These are phyloP conservation scores for Ascosphaera apis DNA, from an alignment of 2,329 filamentous ascomycete genomes.

Conservation along the genomic window DNA sequence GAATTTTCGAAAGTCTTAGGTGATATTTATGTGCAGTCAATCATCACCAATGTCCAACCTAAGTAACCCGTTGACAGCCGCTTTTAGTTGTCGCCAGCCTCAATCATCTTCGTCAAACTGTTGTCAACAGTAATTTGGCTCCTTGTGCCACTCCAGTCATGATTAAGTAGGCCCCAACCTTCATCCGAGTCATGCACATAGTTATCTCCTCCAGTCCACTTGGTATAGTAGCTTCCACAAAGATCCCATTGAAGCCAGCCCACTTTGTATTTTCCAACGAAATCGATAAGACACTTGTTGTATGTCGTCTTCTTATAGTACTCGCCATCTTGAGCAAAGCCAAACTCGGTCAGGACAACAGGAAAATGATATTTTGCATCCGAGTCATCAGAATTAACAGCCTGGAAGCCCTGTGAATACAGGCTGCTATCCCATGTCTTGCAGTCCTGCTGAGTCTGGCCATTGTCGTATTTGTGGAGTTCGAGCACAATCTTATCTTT, in stretches of 20 bases:
- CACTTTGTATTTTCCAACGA: neutral
- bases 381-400: neutral
- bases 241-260: conserved; percentile 1
- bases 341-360: neutral
- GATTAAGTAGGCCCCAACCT: neutral
- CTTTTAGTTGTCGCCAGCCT: neutral
- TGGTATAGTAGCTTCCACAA: conserved; percentile 1
- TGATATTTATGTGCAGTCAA: too few species aligned
- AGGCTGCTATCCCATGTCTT: neutral
- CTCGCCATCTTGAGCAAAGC: conserved; percentile 1
- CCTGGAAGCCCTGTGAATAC: neutral
- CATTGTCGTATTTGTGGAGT: conserved; percentile 1
- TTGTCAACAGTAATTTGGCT: conserved; percentile 1
- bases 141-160: neutral
- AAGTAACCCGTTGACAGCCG: conserved; percentile 7
- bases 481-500: neutral
- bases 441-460: neutral
- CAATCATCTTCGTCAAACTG: neutral
- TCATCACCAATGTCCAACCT: too few species aligned
- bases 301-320: neutral
- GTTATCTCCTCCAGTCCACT: neutral
- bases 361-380: neutral
- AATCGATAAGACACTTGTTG: neutral
- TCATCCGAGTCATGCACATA: neutral
- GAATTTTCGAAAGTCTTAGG: too few species aligned